A percentile compares a stretch with the other conserved stretches of the same genome.
Conservation (phyloP, 768 basidiomycete genomes). For the Dioszegia crocea region DNA sequence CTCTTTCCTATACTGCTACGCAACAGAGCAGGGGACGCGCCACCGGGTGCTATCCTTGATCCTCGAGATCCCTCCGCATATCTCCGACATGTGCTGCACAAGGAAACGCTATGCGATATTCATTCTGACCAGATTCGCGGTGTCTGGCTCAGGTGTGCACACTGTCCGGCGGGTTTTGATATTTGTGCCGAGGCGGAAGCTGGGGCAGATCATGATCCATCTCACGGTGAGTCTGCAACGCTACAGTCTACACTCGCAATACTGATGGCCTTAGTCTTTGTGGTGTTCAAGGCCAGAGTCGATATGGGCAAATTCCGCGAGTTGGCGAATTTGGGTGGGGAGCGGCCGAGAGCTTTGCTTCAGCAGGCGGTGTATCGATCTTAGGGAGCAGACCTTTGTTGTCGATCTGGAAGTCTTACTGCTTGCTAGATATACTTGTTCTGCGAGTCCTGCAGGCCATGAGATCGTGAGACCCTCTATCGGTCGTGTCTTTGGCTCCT, state of each 20-base stretch:
- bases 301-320: conserved; percentile 69
- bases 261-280: conserved; percentile 56
- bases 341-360: background rate
- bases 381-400: background rate
- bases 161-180: conserved; percentile 67
- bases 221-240: conserved; percentile 54
- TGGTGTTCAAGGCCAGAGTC: conserved; percentile 80
- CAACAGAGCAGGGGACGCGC: conserved; percentile 22
- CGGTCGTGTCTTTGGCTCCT: too few relatives aligned
- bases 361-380: background rate
- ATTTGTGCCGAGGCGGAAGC: conserved; percentile 79
- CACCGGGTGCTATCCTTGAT: conserved; percentile 13
- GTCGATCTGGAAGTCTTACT: background rate
- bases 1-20: conserved; percentile 61
- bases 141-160: conserved; percentile 84
- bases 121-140: conserved; percentile 79
- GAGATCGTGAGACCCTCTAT: too few relatives aligned
- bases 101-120: conserved; percentile 72
- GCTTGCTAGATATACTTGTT: too few relatives aligned
- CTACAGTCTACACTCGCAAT: background rate
- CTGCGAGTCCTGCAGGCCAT: too few relatives aligned
- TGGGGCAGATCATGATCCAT: conserved; percentile 73
- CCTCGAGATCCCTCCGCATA: conserved; percentile 32
- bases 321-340: conserved; percentile 56
- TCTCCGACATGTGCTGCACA: conserved; percentile 40